Percentiles rank a stretch among this genome's conserved stretches.
Evolutionary conservation across 2,329 filamentous ascomycete species (phyloP).

Genomic region (Fusarium nodosum): DNA sequence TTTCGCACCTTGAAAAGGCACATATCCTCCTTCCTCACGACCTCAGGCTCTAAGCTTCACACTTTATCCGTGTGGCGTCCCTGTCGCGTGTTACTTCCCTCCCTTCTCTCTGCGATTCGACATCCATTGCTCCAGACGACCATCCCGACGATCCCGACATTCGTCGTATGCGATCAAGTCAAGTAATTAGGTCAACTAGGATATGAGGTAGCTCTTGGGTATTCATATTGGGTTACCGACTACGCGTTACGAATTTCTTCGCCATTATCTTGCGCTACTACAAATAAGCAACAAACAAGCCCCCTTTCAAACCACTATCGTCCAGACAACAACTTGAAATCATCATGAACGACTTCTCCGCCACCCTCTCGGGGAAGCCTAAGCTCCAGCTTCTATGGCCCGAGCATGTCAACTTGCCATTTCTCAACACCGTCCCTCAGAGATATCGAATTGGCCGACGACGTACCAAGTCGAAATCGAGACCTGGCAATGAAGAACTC

Average conservation of each 20-base stretch:
- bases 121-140: constrained; percentile 42
- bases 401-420: constrained; percentile 58
- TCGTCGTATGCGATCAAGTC: constrained; percentile 42
- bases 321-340: constrained; percentile 22
- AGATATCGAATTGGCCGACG: constrained; percentile 58
- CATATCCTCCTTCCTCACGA: constrained; percentile 29
- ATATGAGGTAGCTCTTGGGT: constrained; percentile 57
- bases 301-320: constrained; percentile 18
- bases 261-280: constrained; percentile 19
- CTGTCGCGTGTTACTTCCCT: constrained; percentile 47
- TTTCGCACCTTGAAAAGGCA: constrained; percentile 39
- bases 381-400: constrained; percentile 58
- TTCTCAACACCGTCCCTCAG: constrained; percentile 59
- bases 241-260: constrained; percentile 37
- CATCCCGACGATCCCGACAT: constrained; percentile 37
- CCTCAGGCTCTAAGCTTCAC: constrained; percentile 36
- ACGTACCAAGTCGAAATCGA: constrained; percentile 58
- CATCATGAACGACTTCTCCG: constrained; percentile 58
- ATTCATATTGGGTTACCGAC: constrained; percentile 51
- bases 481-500: constrained; percentile 69
- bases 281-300: constrained; percentile 22
- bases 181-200: constrained; percentile 47
- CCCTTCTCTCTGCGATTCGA: constrained; percentile 46
- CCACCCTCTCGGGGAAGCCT: constrained; percentile 57
- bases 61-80: constrained; percentile 43